phyloP scores from a whole-genome alignment of 2,329 filamentous ascomycete species.

The Beauveria sp. region DNA sequence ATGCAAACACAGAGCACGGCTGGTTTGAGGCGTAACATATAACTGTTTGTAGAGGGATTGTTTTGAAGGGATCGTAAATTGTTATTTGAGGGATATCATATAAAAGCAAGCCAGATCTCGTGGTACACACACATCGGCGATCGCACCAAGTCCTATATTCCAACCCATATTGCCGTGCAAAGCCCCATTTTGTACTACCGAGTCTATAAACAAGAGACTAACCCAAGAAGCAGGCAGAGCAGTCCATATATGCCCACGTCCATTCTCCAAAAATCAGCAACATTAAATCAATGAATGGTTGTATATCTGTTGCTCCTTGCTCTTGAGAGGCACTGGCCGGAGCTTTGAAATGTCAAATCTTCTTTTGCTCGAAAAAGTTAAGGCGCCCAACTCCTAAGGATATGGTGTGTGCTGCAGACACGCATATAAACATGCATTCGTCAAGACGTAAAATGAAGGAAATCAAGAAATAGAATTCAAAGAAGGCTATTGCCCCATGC shows the following conservation, averaged over 20 bases:
- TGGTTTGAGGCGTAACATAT: no score
- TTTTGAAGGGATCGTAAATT: neutral
- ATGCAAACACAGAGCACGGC: no score
- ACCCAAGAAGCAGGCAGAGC: neutral
- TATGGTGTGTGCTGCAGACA: neutral
- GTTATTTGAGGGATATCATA: slow-evolving; percentile 8
- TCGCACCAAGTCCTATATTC: neutral
- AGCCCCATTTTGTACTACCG: neutral
- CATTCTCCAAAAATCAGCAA: neutral
- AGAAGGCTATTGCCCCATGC: slow-evolving; percentile 18
- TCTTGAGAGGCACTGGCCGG: neutral
- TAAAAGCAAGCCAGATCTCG: neutral
- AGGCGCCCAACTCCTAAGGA: slow-evolving; percentile 5
- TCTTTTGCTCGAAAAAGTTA: neutral
- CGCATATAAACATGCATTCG: neutral
- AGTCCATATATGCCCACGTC: neutral
- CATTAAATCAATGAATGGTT: neutral
- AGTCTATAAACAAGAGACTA: neutral
- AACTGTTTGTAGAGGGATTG: no score
- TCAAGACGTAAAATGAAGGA: neutral
- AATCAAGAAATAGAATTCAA: neutral
- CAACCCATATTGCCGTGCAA: neutral
- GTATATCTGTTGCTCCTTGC: neutral
- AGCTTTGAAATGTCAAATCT: neutral
- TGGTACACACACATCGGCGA: neutral